These are phyloP conservation scores for Climacium dendroides DNA, from an alignment of 225 moss, liverwort and hornwort species.

Conservation along the genomic window DNA sequence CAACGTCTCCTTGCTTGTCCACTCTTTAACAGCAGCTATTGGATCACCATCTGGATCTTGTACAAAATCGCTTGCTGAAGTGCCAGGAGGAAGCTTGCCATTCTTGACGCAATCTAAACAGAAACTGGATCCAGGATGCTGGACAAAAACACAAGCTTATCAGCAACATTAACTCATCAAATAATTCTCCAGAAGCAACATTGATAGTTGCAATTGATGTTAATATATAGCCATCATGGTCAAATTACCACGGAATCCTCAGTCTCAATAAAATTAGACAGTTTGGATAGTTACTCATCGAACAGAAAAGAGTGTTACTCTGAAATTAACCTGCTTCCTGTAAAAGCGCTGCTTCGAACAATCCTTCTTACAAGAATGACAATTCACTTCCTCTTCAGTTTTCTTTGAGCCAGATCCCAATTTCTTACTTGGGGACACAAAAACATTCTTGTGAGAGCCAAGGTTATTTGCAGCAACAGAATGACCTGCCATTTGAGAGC, in stretches of 20 bases:
- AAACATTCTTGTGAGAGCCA: slow-evolving; percentile 48
- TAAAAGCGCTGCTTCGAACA: slow-evolving; percentile 52
- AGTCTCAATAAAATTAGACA: background rate
- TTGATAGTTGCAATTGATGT: background rate
- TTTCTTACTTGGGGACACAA: slow-evolving; percentile 7
- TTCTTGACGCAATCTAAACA: slow-evolving; percentile 66
- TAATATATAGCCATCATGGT: background rate
- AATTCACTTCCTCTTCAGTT: slow-evolving; percentile 15
- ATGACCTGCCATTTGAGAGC: slow-evolving; percentile 14
- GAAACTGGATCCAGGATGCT: slow-evolving; percentile 53
- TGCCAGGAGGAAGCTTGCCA: slow-evolving; percentile 58
- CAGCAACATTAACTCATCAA: background rate
- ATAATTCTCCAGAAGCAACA: background rate
- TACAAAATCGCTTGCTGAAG: slow-evolving; percentile 37
- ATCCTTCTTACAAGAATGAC: slow-evolving; percentile 49
- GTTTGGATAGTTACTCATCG: background rate
- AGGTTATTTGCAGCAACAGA: slow-evolving; percentile 20
- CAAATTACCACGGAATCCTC: background rate
- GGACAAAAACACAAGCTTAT: background rate
- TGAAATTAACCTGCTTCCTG: slow-evolving; percentile 37
- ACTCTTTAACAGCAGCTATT: slow-evolving; percentile 36
- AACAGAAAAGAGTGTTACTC: background rate
- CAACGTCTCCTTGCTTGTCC: slow-evolving; percentile 81
- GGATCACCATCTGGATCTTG: slow-evolving; percentile 23
- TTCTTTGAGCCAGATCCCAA: slow-evolving; percentile 7